Base-by-base conservation (phyloP, 495 filamentous ascomycete genomes). In the Bryoglossum gracile region DNA sequence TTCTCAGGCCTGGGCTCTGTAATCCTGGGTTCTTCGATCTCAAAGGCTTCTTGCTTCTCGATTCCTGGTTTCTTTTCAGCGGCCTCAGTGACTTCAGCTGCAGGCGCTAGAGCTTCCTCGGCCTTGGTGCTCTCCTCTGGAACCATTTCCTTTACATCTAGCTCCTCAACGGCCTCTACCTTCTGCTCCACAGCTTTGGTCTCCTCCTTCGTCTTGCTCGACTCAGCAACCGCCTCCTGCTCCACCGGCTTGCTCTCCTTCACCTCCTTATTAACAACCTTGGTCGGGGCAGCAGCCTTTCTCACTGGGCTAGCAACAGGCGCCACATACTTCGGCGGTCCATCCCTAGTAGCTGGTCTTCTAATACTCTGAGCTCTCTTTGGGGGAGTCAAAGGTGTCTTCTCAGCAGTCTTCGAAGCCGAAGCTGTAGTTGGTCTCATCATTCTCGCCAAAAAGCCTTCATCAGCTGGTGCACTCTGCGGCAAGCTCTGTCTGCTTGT, bases 361-460 rank as follows among this genome's bases (percentile, higher is more conserved):
- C 48, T 59, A 2, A 53, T 52, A n/a, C 48, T 48, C 16, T 51
- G 41, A 16, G 56, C 21, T 46, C 43, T 50, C 51, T 55, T 57
- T 14, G 51, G 53, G 25, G 54, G 58, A 14, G 57, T 51, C 3
- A 45, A 25, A 14, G 45, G 30, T 3, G 45, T n/a, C 64, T 87
- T 90, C 2, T 89, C 87, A 14, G 84, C 74, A 0, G 79, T 75
- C 66, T 91, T 95, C 60, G 75, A 84, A 4, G 86, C 77, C 24
- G 84, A 89, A 48, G 79, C 78, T 18, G 84, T 78, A 8, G 89
- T 96, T 3, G 89, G 89, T 9, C 88, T 79, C 87, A 88, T 95
- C 89, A 96, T 94, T 48, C 89, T 73, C 6, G 86, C 87, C 13
- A 96, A 72, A 66, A 96, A 96, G 3, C 82, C 66, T 45, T 89